Base-by-base conservation (phyloP, 1,139 yeast species). In the Candida glucosophila region DNA sequence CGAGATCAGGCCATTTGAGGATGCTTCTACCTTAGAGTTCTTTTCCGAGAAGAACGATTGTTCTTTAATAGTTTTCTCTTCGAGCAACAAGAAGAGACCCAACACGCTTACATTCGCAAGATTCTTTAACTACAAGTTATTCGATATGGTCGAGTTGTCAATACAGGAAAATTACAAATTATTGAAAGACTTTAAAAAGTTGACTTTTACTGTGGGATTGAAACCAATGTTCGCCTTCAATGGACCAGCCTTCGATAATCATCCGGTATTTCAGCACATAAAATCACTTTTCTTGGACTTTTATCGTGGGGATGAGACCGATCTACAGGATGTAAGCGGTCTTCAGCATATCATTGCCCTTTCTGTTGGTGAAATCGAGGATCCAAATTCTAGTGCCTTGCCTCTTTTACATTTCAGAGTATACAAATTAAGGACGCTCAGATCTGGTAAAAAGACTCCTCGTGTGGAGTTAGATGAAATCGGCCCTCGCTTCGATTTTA, bases 401-500 rank as follows among this genome's bases (percentile, higher is more conserved):
- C 97, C 98, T 9, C 56, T 69, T 30, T 80, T 92, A 23, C 71
- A 85, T 47, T 88, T 90, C 68, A 74, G 99, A 56, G 96, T 86
- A 14, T 90, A 90, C 55, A 75, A 79, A 46, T 60, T 92, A 41
- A 82, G 79, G 49, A 77, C 97, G 3, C 79, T 56, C 52, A 76
- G 69, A 49, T 77, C 88, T 35, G 90, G 85, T 25, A 94, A 90
- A 46, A 85, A 82, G 49, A 67, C 85, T 29, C 98, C 98, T 29
- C 71, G 98, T 49, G 88, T 90, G 17, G 98, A 90, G 56, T 62
- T 90, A 27, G 93, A 81, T 34, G 99, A 90, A 55, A 79, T 85
- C 40, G 99, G 99, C 1, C 99, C 99, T 30, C 71, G 98, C 43
- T 68, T 92, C 32, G 97, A 90, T 48, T 90, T 90, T 58, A 77